Base-by-base conservation (phyloP, 108 stramenopile species). In the Cyclotella cryptica region DNA sequence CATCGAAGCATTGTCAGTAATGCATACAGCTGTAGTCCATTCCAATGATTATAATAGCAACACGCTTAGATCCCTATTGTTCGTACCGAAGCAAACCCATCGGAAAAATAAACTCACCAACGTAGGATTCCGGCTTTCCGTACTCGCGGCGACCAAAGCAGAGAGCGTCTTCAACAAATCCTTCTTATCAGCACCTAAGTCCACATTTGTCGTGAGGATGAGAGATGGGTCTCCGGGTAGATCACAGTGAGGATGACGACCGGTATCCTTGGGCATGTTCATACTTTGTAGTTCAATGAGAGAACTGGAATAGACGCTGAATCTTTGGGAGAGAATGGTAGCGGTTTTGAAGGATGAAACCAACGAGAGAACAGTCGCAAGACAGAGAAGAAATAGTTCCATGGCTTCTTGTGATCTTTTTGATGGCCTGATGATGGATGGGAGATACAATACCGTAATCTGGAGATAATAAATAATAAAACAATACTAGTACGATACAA, bases 151-250 rank as follows among this genome's bases (percentile, higher is more conserved):
- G 45, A 79, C 78, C 41, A 65, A 72, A 43, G 70, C 47, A 7
- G 72, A 79, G 10, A 78, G 26, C 58, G 84, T 84, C 75, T 92
- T 95, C 89, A 92, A 88, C 45, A 92, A 77, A 7, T 91, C 85
- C 27, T 84, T 39, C 66, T 95, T 95, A 67, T 88, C 84, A 73
- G 78, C 83, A 19, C 91, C 93, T 12, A 95, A 67, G 72, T 95
- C 89, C n/a, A 91, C 85, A 83, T 89, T 95, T 10, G 91, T 92
- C 0, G 77, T 85, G 18, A 95, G 61, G 19, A 91, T 77, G 8
- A 95, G 67, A 5, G 88, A 90, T 7, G 91, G 93, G 68, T 94
- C 93, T 4, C 93, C 93, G 13, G 93, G 93, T 49, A 91, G 82
- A 26, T 71, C 65, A 55, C 84, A 89, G 74, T 77, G 68, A 22